phyloP scores from a whole-genome alignment of 495 filamentous ascomycete genomes.

The Immersiella caudata region DNA sequence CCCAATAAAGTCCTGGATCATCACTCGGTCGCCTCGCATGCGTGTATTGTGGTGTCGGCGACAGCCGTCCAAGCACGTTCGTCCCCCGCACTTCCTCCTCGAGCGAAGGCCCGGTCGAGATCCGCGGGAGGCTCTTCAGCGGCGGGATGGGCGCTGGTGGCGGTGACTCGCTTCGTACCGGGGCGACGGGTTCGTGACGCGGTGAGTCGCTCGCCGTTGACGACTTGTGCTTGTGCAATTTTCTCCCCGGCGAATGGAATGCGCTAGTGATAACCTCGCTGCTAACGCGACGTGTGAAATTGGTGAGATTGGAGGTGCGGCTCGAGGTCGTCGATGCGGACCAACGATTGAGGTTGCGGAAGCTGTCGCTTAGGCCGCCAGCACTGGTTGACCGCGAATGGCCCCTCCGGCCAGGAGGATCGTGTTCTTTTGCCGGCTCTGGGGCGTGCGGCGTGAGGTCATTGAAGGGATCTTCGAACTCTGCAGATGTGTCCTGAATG shows the following conservation, averaged over 20 bases:
- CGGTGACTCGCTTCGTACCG: slow-evolving; percentile 25
- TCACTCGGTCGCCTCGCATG: slow-evolving; percentile 19
- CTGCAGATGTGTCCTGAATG: slow-evolving; percentile 17
- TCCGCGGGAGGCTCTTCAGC: slow-evolving; percentile 40
- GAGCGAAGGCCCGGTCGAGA: slow-evolving; percentile 45
- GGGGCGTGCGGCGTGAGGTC: slow-evolving; percentile 29
- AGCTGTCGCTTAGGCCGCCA: slow-evolving; percentile 60
- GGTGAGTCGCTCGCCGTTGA: slow-evolving; percentile 35
- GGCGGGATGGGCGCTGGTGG: slow-evolving; percentile 31
- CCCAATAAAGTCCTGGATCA: slow-evolving; percentile 29
- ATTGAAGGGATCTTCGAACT: slow-evolving; percentile 39
- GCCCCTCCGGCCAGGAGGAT: slow-evolving; percentile 31
- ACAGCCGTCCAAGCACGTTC: slow-evolving; percentile 26
- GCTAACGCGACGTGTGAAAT: slow-evolving; percentile 60
- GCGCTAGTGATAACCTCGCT: slow-evolving; percentile 38
- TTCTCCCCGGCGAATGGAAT: slow-evolving; percentile 30
- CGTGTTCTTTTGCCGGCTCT: slow-evolving; percentile 32
- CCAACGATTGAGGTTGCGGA: slow-evolving; percentile 81
- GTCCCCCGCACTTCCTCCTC: slow-evolving; percentile 36
- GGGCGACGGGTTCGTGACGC: slow-evolving; percentile 20
- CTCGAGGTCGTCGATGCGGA: slow-evolving; percentile 77
- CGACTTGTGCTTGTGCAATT: slow-evolving; percentile 35
- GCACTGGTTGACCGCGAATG: slow-evolving; percentile 50
- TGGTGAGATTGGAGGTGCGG: slow-evolving; percentile 59
- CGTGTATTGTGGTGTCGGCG: slow-evolving; percentile 16